These are phyloP conservation scores for Echinochloa phyllopogon DNA, from an alignment of 176 grass and related monocot species.

Conservation along the genomic window DNA sequence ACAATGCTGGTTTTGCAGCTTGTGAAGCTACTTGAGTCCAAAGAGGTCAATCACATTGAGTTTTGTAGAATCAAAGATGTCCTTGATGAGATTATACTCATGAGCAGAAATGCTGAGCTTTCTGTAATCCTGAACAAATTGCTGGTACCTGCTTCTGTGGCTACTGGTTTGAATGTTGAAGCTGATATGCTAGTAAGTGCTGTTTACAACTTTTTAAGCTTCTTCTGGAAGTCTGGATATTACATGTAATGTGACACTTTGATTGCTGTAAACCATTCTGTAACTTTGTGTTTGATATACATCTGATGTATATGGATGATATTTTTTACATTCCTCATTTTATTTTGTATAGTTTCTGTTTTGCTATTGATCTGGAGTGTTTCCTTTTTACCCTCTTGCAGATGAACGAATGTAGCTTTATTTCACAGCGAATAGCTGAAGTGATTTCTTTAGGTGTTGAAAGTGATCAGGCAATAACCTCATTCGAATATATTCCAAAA, in stretches of 20 bases:
- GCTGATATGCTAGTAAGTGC: slow-evolving; percentile 72
- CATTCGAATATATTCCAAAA: slow-evolving; percentile 72
- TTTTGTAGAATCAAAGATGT: slow-evolving; percentile 95
- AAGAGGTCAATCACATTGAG: slow-evolving; percentile 96
- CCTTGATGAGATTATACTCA: slow-evolving; percentile 83
- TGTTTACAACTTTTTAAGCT: slow-evolving; percentile 24
- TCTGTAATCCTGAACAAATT: slow-evolving; percentile 66
- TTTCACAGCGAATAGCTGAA: slow-evolving; percentile 85
- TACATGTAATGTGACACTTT: not conserved
- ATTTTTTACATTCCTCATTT: not conserved
- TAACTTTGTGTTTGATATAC: not conserved
- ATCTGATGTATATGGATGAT: not conserved
- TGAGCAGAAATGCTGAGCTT: slow-evolving; percentile 77
- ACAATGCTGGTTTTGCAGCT: slow-evolving; percentile 66
- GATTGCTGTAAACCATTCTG: not conserved
- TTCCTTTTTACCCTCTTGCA: slow-evolving; percentile 45
- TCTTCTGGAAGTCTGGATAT: slow-evolving; percentile 12
- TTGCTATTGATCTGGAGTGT: slow-evolving; percentile 13
- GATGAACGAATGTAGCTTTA: slow-evolving; percentile 78
- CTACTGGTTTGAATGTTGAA: slow-evolving; percentile 90
- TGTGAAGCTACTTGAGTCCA: slow-evolving; percentile 91
- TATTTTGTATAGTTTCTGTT: not conserved
- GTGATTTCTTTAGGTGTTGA: slow-evolving; percentile 73
- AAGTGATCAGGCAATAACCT: slow-evolving; percentile 80
- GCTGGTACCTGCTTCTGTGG: slow-evolving; percentile 67